Conservation (phyloP, 192 early-diverging fungal species). For the Spizellomyces sp. region DNA sequence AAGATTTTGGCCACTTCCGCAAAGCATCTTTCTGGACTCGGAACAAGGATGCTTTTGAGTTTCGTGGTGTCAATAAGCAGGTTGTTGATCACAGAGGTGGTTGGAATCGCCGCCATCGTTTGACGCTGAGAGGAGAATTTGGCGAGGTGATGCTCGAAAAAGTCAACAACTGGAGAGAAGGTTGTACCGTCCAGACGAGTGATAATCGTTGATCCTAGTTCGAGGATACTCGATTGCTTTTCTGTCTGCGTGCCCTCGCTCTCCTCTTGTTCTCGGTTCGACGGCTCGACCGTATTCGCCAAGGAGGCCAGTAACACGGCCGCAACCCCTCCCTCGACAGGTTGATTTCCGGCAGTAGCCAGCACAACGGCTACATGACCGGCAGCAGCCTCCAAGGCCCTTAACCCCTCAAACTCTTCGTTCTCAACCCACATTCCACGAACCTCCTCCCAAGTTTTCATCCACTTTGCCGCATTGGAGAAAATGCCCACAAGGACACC, state of each 20-base stretch:
- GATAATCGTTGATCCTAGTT: conserved; percentile 39
- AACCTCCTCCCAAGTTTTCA: conserved; percentile 51
- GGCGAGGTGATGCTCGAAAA: conserved; percentile 51
- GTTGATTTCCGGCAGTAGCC: conserved; percentile 30
- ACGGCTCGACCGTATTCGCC: neutral
- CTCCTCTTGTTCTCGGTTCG: conserved; percentile 4
- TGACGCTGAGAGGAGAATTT: conserved; percentile 50
- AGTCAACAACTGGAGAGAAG: conserved; percentile 48
- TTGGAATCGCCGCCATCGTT: conserved; percentile 49
- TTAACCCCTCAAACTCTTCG: conserved; percentile 47
- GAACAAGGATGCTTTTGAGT: conserved; percentile 56
- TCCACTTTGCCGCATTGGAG: conserved; percentile 51
- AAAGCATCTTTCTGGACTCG: conserved; percentile 65
- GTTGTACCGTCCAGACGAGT: conserved; percentile 35
- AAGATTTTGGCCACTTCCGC: conserved; percentile 55
- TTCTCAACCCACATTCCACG: conserved; percentile 62
- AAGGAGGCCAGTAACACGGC: conserved; percentile 6
- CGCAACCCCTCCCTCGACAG: conserved; percentile 37
- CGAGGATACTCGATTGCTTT: conserved; percentile 32
- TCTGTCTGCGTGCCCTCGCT: neutral
- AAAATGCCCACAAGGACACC: conserved; percentile 60
- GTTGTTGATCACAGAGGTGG: conserved; percentile 52
- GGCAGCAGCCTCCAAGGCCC: conserved; percentile 34
- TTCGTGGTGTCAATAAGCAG: conserved; percentile 54
- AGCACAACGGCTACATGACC: conserved; percentile 48